These are phyloP conservation scores for Magnusiomyces fungicola DNA, from an alignment of 1,139 yeast species.

Conservation along the genomic window DNA sequence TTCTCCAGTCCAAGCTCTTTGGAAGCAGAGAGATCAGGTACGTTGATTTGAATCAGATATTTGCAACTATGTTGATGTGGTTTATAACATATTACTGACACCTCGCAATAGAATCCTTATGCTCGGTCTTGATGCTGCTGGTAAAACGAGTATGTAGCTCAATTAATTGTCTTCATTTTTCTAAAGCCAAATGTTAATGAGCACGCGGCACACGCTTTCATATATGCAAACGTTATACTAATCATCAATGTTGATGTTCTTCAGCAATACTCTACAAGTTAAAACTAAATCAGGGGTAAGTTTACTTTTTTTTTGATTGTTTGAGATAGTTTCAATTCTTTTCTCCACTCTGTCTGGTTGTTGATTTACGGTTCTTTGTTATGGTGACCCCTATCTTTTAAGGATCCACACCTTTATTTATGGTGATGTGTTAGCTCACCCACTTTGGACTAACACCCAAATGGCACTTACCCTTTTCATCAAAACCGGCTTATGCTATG, in stretches of 20 bases:
- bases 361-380: no score
- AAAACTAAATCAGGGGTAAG: slow-evolving; percentile 57
- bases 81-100: slow-evolving; percentile 21
- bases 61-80: slow-evolving; percentile 7
- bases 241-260: slow-evolving; percentile 2
- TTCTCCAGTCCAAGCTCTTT: slow-evolving; percentile 38
- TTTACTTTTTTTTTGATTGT: background rate
- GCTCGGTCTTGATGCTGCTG: slow-evolving; percentile 91
- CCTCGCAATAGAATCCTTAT: slow-evolving; percentile 51
- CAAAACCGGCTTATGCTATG: no score
- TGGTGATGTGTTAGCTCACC: no score
- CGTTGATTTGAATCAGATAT: background rate
- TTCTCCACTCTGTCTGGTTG: background rate
- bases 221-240: no score
- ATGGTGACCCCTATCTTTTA: no score
- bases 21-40: slow-evolving; percentile 38
- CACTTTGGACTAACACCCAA: no score
- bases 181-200: no score
- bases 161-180: background rate
- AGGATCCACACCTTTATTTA: no score
- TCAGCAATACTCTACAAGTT: slow-evolving; percentile 57
- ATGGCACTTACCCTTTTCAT: no score
- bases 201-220: no score
- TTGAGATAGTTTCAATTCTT: background rate
- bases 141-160: slow-evolving; percentile 63